These are phyloP conservation scores for Gremmenia infestans DNA, from an alignment of 2,329 filamentous ascomycete species.

Conservation along the genomic window DNA sequence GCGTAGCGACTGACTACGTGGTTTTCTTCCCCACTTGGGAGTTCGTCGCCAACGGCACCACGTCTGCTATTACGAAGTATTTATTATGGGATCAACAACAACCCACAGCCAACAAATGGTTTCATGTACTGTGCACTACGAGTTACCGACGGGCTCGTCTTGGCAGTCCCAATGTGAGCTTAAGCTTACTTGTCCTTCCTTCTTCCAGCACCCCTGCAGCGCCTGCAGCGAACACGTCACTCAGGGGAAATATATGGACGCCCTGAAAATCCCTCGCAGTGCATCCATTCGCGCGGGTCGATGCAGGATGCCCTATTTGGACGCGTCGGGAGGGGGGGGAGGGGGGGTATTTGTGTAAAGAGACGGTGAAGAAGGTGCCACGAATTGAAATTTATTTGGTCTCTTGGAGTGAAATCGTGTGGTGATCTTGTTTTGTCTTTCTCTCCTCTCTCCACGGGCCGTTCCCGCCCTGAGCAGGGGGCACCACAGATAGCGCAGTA, in stretches of 20 bases:
- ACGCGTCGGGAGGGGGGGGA: not conserved
- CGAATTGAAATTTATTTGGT: not conserved
- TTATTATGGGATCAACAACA: too few species aligned
- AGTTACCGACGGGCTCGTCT: not conserved
- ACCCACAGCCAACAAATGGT: not conserved
- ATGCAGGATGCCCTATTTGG: not conserved
- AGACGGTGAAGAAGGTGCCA: not conserved
- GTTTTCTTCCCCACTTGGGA: not conserved
- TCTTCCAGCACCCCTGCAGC: not conserved
- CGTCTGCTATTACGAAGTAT: not conserved
- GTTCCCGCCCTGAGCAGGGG: not conserved
- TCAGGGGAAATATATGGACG: not conserved
- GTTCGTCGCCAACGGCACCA: slow-evolving; percentile 1
- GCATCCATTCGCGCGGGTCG: slow-evolving; percentile 2
- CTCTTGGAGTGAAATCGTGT: not conserved
- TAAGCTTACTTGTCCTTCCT: not conserved
- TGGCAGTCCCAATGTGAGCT: not conserved
- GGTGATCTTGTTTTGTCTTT: not conserved
- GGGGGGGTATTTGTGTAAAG: not conserved
- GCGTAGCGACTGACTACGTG: not conserved
- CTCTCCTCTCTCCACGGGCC: not conserved
- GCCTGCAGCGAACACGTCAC: slow-evolving; percentile 2
- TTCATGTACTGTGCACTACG: not conserved
- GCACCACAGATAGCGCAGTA: too few species aligned
- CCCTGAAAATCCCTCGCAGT: not conserved